phyloP scores from a whole-genome alignment of 768 basidiomycete genomes.

The Leucocoprinus leucothites region DNA sequence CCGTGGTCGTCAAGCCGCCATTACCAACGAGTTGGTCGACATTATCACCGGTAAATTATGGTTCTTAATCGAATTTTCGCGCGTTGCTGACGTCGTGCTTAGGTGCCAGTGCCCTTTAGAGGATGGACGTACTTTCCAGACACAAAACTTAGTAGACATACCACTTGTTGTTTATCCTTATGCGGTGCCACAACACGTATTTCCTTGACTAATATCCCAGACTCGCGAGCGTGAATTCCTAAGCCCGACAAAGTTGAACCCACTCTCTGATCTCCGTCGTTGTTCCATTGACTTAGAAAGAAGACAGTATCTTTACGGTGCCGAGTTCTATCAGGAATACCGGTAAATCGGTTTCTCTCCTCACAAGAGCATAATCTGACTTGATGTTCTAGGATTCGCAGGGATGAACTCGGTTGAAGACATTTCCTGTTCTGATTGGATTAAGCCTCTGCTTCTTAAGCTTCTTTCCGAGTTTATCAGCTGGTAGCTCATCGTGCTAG shows the following conservation, averaged over 20 bases:
- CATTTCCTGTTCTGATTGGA: no score
- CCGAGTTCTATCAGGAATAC: no score
- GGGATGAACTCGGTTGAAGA: no score
- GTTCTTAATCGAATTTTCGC: neutral
- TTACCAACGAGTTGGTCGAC: conserved; percentile 93
- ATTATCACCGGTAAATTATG: conserved; percentile 76
- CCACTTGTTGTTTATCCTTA: conserved; percentile 3
- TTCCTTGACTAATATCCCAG: conserved; percentile 9
- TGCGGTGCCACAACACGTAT: conserved; percentile 7
- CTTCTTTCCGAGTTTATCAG: neutral
- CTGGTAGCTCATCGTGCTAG: neutral
- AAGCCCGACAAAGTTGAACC: no score
- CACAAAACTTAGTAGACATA: conserved; percentile 12
- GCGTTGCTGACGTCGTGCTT: neutral
- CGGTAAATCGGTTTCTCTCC: neutral
- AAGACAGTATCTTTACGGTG: no score
- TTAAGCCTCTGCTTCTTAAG: neutral
- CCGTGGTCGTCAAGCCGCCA: conserved; percentile 96
- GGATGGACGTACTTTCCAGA: neutral
- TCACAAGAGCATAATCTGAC: no score
- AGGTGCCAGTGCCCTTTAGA: conserved; percentile 46
- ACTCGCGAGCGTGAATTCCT: no score
- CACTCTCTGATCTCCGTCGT: no score
- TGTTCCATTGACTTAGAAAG: conserved; percentile 7
- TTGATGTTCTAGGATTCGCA: no score